These are phyloP conservation scores for Fusarium papillatum DNA, from an alignment of 2,329 filamentous ascomycete genomes.

Conservation along the genomic window DNA sequence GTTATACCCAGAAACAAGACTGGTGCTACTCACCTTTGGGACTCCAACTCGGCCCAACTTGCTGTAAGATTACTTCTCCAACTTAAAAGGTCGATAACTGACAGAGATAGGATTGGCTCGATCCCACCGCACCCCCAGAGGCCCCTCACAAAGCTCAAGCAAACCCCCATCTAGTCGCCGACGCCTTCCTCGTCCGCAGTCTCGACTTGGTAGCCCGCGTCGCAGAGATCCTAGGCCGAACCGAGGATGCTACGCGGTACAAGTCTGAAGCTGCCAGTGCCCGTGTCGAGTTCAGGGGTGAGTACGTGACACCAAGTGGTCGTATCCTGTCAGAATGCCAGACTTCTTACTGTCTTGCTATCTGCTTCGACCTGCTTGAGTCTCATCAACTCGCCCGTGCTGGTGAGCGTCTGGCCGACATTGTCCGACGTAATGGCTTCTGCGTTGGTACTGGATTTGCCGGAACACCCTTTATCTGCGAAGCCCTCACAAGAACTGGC, in stretches of 20 bases:
- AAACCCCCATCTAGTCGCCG: constrained; percentile 56
- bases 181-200: constrained; percentile 61
- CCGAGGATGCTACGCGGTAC: constrained; percentile 23
- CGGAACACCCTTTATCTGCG: constrained; percentile 53
- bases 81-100: no score
- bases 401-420: constrained; percentile 22
- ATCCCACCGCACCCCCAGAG: constrained; percentile 58
- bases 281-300: constrained; percentile 25
- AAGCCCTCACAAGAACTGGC: constrained; percentile 33
- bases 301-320: constrained; percentile 41
- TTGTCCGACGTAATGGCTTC: constrained; percentile 36
- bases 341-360: constrained; percentile 39
- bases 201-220: constrained; percentile 54
- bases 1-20: constrained; percentile 47
- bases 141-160: constrained; percentile 56
- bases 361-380: constrained; percentile 38
- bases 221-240: constrained; percentile 47
- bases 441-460: constrained; percentile 47
- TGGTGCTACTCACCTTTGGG: constrained; percentile 56
- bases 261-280: constrained; percentile 24
- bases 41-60: constrained; percentile 33
- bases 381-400: constrained; percentile 13
- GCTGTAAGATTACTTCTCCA: constrained; percentile 20
- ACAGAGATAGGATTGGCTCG: constrained; percentile 58
- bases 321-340: constrained; percentile 39